These are phyloP conservation scores for Lasiosphaeria ovina DNA, from an alignment of 495 filamentous ascomycete species.

Conservation along the genomic window DNA sequence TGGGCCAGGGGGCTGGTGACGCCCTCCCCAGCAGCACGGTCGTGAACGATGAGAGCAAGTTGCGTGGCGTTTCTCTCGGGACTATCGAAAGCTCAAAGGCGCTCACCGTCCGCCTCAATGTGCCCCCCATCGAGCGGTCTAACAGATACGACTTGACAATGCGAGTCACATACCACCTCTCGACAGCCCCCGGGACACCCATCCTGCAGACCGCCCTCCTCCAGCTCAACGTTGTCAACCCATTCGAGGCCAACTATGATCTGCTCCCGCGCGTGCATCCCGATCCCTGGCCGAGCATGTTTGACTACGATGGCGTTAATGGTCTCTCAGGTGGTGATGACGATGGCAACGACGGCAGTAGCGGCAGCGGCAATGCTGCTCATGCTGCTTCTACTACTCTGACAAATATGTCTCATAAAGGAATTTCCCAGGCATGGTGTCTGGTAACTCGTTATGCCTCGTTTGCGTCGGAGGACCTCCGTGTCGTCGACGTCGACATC, in stretches of 20 bases:
- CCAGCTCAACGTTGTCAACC: constrained; percentile 68
- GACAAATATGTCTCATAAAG: constrained; percentile 36
- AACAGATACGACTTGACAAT: constrained; percentile 68
- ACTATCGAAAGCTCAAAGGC: constrained; percentile 52
- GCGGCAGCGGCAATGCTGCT: too few species aligned
- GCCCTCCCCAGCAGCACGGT: constrained; percentile 16
- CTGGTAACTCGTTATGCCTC: constrained; percentile 70
- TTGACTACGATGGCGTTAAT: constrained; percentile 51
- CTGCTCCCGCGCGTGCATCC: constrained; percentile 73
- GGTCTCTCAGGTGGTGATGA: constrained; percentile 15
- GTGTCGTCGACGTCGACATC: constrained; percentile 63
- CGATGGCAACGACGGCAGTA: neutral
- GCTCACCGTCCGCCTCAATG: constrained; percentile 37
- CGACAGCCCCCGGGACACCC: constrained; percentile 79
- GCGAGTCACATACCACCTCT: constrained; percentile 70
- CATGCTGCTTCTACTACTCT: neutral
- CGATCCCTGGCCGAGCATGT: constrained; percentile 82
- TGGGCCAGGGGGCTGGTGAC: constrained; percentile 26
- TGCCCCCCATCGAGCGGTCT: constrained; percentile 52
- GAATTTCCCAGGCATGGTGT: constrained; percentile 78
- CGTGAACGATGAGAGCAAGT: constrained; percentile 34
- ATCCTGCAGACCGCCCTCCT: constrained; percentile 68
- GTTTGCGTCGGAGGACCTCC: constrained; percentile 68
- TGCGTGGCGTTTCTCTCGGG: constrained; percentile 36
- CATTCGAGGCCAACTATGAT: constrained; percentile 87